Percentiles rank a stretch among this genome's conserved stretches.
These are phyloP conservation scores for Mucor sp. DNA, from an alignment of 371 early-diverging fungal species.

Conservation along the genomic window DNA sequence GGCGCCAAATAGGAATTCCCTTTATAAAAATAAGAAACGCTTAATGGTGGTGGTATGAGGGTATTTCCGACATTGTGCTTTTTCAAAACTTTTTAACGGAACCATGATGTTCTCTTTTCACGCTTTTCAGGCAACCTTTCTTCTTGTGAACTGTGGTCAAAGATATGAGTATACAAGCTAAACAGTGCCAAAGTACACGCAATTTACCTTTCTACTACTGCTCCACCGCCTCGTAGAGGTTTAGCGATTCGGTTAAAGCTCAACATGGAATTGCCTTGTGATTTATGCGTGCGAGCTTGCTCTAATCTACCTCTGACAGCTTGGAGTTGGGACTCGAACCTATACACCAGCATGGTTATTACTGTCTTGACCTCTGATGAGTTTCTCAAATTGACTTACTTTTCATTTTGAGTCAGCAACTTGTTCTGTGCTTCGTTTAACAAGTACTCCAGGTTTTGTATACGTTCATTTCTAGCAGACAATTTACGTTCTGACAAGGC, in stretches of 20 bases:
- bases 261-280: constrained; percentile 53
- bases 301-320: constrained; percentile 76
- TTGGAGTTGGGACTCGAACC: constrained; percentile 76
- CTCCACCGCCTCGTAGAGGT: constrained; percentile 89
- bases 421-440: constrained; percentile 79
- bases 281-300: constrained; percentile 64
- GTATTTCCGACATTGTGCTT: not conserved
- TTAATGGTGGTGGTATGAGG: not conserved
- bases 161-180: not conserved
- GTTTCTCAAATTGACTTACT: constrained; percentile 23
- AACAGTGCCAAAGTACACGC: not conserved
- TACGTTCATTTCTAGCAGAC: constrained; percentile 89
- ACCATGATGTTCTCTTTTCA: constrained; percentile 18
- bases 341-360: not conserved
- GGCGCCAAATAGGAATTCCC: too few relatives aligned
- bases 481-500: constrained; percentile 91
- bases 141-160: constrained; percentile 13
- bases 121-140: constrained; percentile 13
- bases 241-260: constrained; percentile 85
- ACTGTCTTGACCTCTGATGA: not conserved
- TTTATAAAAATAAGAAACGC: too few relatives aligned
- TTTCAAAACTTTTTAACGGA: constrained; percentile 7
- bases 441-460: constrained; percentile 81
- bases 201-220: constrained; percentile 8
- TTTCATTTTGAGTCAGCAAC: constrained; percentile 76